Conservation (phyloP, 2,329 filamentous ascomycete species). For the Cladophialophora immunda region DNA sequence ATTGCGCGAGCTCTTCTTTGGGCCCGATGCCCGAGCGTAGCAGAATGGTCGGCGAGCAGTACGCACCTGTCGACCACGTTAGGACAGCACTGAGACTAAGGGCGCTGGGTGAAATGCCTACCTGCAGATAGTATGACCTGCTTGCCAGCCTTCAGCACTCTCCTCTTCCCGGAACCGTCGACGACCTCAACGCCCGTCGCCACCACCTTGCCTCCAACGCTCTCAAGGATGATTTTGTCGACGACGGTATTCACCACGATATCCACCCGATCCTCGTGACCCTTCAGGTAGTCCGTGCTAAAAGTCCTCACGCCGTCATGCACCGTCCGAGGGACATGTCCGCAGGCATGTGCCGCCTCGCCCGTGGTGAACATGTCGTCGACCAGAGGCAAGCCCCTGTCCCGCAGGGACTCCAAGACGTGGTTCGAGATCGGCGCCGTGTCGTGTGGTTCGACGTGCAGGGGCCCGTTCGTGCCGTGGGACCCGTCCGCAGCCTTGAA, state of each 20-base stretch:
- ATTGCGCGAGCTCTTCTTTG: slow-evolving; percentile 51
- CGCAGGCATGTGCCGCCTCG: slow-evolving; percentile 62
- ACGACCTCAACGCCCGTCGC: slow-evolving; percentile 52
- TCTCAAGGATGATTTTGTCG: slow-evolving; percentile 57
- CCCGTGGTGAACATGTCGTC: slow-evolving; percentile 68
- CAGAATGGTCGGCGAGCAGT: slow-evolving; percentile 62
- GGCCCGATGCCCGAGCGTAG: slow-evolving; percentile 63
- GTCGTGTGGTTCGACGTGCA: slow-evolving; percentile 66
- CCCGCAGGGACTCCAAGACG: slow-evolving; percentile 63
- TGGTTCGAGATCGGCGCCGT: slow-evolving; percentile 65
- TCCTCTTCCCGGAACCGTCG: slow-evolving; percentile 51
- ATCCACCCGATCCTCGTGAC: not conserved
- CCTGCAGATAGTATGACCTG: slow-evolving; percentile 51
- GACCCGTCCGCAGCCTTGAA: slow-evolving; percentile 57
- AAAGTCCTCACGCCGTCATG: slow-evolving; percentile 62
- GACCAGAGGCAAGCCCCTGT: slow-evolving; percentile 62
- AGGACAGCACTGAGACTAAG: not conserved
- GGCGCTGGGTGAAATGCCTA: not conserved
- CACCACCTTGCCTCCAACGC: not conserved
- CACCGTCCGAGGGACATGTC: slow-evolving; percentile 63
- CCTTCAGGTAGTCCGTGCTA: slow-evolving; percentile 60
- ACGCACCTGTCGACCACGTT: slow-evolving; percentile 47
- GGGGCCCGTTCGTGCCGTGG: slow-evolving; percentile 62
- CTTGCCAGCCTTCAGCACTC: slow-evolving; percentile 49
- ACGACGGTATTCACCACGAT: slow-evolving; percentile 51